These are phyloP conservation scores for Pestalotiopsis sp. DNA, from an alignment of 2,329 filamentous ascomycete species.

Conservation along the genomic window DNA sequence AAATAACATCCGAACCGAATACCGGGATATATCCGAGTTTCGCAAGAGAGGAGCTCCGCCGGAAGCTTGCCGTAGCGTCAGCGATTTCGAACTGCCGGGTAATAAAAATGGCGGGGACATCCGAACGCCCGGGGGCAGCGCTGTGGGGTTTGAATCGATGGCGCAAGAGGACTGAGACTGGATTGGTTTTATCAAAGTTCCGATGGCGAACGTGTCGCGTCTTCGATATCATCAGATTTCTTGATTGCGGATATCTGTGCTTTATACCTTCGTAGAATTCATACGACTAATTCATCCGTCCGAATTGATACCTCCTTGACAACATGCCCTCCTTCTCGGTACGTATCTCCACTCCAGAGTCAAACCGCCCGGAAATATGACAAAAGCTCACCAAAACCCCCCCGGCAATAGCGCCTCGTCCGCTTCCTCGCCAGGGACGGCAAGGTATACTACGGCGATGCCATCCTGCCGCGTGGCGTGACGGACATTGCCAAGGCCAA, in stretches of 20 bases:
- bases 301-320: not conserved
- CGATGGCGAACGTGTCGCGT: not conserved
- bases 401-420: conserved; percentile 60
- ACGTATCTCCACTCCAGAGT: conserved; percentile 22
- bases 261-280: too few species aligned
- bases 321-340: conserved; percentile 49
- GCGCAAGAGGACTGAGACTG: not conserved
- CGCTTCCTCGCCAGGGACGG: conserved; percentile 75
- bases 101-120: not conserved
- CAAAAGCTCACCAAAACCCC: not conserved
- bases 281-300: too few species aligned
- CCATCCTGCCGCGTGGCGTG: conserved; percentile 63
- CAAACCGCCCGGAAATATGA: not conserved
- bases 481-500: conserved; percentile 62
- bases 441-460: conserved; percentile 72
- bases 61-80: not conserved
- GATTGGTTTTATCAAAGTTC: not conserved
- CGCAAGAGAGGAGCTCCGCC: not conserved
- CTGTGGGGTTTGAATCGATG: not conserved
- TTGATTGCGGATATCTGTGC: not conserved
- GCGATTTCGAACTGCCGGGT: not conserved
- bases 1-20: not conserved
- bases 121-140: not conserved
- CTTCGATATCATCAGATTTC: not conserved
- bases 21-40: not conserved